Conservation (phyloP, 2,329 filamentous ascomycete genomes). For the Talaromyces sp. region DNA sequence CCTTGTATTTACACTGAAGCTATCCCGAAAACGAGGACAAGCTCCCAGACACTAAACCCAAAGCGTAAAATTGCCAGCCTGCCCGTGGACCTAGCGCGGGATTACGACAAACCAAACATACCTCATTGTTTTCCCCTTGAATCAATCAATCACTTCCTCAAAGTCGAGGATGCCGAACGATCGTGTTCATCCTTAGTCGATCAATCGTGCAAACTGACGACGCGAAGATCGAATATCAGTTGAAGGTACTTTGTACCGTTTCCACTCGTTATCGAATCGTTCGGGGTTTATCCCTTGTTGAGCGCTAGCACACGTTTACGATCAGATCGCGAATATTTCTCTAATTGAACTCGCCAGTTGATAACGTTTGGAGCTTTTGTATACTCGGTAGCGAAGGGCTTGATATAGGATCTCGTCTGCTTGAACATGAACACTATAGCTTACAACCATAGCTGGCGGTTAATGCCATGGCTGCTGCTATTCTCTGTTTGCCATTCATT, state of each 20-base stretch:
- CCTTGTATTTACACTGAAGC: not conserved
- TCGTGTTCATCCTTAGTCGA: constrained; percentile 5
- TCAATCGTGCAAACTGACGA: not conserved
- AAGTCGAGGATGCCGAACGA: not conserved
- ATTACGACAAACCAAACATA: not conserved
- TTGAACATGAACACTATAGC: constrained; percentile 22
- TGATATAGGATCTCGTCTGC: not conserved
- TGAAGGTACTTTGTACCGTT: constrained; percentile 52
- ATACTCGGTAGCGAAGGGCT: constrained; percentile 7
- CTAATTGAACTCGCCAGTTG: not conserved
- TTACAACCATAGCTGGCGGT: constrained; percentile 29
- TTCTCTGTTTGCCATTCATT: constrained; percentile 62
- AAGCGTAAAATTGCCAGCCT: not conserved
- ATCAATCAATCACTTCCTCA: not conserved
- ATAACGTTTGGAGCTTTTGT: not conserved
- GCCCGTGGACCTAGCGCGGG: not conserved
- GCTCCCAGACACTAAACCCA: not conserved
- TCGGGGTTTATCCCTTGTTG: not conserved
- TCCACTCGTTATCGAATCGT: constrained; percentile 47
- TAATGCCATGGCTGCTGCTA: constrained; percentile 27
- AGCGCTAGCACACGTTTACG: not conserved
- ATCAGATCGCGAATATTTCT: not conserved
- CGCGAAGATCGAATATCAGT: not conserved
- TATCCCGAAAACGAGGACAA: not conserved
- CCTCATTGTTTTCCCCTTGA: constrained; percentile 1